Evolutionary conservation across 768 basidiomycete genomes (phyloP).

Genomic region (Royoungia palumana): DNA sequence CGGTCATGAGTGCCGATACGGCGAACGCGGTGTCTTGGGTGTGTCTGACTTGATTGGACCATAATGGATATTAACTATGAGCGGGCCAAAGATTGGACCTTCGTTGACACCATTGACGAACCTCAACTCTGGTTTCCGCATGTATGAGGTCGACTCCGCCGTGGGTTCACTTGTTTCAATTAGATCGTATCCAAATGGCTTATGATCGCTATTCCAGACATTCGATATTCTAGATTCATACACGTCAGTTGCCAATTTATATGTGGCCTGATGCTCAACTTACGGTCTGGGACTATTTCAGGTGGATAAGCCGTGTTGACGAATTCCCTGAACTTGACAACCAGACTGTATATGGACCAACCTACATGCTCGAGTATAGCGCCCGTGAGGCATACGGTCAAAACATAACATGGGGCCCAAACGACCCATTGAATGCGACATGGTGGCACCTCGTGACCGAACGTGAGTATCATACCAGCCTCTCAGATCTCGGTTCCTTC

Average conservation of each 20-base stretch:
- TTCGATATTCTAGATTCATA: slow-evolving; percentile 73
- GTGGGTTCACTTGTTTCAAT: slow-evolving; percentile 14
- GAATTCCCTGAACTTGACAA: slow-evolving; percentile 52
- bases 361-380: slow-evolving; percentile 58
- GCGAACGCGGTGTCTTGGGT: slow-evolving; percentile 51
- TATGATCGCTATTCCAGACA: slow-evolving; percentile 39
- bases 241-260: slow-evolving; percentile 44
- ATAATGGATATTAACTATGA: background rate
- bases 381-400: slow-evolving; percentile 62
- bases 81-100: slow-evolving; percentile 34
- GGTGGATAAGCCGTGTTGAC: slow-evolving; percentile 61
- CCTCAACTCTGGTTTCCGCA: slow-evolving; percentile 64
- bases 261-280: too few relatives aligned
- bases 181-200: background rate
- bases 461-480: slow-evolving; percentile 34
- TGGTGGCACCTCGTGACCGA: slow-evolving; percentile 78
- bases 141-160: slow-evolving; percentile 37
- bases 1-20: slow-evolving; percentile 48
- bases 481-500: background rate
- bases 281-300: slow-evolving; percentile 17
- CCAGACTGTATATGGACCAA: slow-evolving; percentile 54
- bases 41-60: background rate
- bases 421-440: slow-evolving; percentile 68
- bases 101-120: slow-evolving; percentile 64
- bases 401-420: slow-evolving; percentile 48